Percentiles rank a stretch among this genome's conserved stretches.
These are phyloP conservation scores for Yarrowia osloensis DNA, from an alignment of 805 yeast genomes.

Conservation along the genomic window DNA sequence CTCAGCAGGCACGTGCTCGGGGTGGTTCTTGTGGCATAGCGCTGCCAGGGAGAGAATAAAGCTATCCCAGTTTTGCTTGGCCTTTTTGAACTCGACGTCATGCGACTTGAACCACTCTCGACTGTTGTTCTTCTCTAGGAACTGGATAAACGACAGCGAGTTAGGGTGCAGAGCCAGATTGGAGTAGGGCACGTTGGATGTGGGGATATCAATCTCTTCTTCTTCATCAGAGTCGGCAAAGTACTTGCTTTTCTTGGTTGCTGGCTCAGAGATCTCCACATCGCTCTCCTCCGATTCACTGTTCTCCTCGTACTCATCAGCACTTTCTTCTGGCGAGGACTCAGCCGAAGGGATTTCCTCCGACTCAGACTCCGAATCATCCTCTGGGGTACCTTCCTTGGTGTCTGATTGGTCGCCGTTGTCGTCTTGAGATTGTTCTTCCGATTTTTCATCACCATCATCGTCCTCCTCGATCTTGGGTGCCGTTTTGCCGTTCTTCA, in stretches of 20 bases:
- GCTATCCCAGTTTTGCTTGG: constrained; percentile 26
- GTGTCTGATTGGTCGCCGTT: not conserved
- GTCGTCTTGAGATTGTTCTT: not conserved
- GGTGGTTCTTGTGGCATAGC: not conserved
- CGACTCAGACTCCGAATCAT: not conserved
- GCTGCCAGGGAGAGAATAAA: constrained; percentile 19
- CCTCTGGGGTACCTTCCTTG: not conserved
- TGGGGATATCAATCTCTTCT: not conserved
- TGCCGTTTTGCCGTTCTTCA: not conserved
- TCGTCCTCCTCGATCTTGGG: not conserved
- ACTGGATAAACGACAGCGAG: not conserved
- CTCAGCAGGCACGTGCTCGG: constrained; percentile 20
- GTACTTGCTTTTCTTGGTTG: constrained; percentile 9
- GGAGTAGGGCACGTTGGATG: not conserved
- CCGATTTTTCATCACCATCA: not conserved
- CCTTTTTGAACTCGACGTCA: constrained; percentile 13
- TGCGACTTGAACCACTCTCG: constrained; percentile 25
- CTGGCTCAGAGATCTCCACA: not conserved
- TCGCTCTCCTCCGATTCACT: not conserved
- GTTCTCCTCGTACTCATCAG: not conserved
- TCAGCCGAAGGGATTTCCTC: not conserved
- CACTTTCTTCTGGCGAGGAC: not conserved
- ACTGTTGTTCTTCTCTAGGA: constrained; percentile 2
- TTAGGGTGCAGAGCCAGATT: constrained; percentile 15
- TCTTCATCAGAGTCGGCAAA: constrained; percentile 3